A percentile compares a stretch with the other conserved stretches of the same genome.
These are phyloP conservation scores for Colletotrichum karsti DNA, from an alignment of 2,329 filamentous ascomycete species.

Conservation along the genomic window DNA sequence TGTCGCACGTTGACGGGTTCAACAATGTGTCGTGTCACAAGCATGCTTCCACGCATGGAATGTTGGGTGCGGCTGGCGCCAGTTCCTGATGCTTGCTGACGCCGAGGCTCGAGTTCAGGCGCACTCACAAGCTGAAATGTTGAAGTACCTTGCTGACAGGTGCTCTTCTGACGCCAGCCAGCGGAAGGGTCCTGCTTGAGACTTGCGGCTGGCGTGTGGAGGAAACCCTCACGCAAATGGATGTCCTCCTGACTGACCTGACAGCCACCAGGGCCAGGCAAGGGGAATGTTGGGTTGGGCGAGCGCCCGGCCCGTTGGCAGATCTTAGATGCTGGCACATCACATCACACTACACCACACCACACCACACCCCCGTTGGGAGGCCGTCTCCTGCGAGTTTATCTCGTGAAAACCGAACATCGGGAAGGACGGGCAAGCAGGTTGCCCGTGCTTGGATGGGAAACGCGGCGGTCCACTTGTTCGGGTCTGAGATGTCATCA, in stretches of 20 bases:
- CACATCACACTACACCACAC: too few relatives aligned
- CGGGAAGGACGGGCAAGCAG: background rate
- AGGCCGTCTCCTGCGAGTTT: too few relatives aligned
- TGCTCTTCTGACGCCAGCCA: background rate
- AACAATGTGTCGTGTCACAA: background rate
- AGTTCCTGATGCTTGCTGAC: background rate
- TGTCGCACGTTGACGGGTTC: background rate
- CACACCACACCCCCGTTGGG: too few relatives aligned
- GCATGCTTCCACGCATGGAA: slow-evolving; percentile 14
- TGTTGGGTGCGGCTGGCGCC: background rate
- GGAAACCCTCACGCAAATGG: slow-evolving; percentile 6
- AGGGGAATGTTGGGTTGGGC: slow-evolving; percentile 5
- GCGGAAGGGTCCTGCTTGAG: background rate
- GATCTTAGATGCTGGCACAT: slow-evolving; percentile 3
- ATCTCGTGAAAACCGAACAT: background rate
- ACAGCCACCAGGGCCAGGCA: slow-evolving; percentile 7
- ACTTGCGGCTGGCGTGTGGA: background rate
- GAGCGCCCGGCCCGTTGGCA: slow-evolving; percentile 8
- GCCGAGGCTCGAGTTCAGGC: slow-evolving; percentile 1
- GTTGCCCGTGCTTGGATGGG: slow-evolving; percentile 1
- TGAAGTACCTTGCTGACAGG: background rate
- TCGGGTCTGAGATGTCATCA: slow-evolving; percentile 29
- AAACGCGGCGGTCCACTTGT: slow-evolving; percentile 24
- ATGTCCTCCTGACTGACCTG: slow-evolving; percentile 24
- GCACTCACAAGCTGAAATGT: background rate